Percentiles rank a stretch among this genome's conserved stretches.
Evolutionary conservation across 2,329 filamentous ascomycete genomes (phyloP).

Genomic region (Bertia moriformis): DNA sequence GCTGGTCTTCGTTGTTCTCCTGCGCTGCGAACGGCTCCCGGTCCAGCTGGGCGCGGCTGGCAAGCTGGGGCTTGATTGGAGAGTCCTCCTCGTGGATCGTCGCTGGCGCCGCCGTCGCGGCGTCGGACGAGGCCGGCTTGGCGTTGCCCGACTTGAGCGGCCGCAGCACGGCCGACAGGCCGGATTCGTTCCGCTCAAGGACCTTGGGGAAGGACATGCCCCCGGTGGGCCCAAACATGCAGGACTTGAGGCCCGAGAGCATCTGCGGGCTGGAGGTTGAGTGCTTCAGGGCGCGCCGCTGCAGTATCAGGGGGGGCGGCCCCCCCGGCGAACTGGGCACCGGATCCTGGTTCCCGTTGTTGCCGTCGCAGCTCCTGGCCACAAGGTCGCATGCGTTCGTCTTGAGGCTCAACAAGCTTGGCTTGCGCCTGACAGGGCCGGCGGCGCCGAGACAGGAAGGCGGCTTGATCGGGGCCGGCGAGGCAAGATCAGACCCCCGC

Average conservation of each 20-base stretch:
- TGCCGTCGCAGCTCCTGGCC: too few species aligned
- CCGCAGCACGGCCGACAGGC: constrained; percentile 40
- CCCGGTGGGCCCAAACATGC: constrained; percentile 43
- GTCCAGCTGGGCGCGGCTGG: constrained; percentile 41
- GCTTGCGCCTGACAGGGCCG: too few species aligned
- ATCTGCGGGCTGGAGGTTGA: constrained; percentile 56
- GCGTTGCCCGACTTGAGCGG: constrained; percentile 26
- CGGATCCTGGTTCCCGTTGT: constrained; percentile 33
- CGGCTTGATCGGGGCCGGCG: too few species aligned
- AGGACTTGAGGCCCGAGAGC: constrained; percentile 40
- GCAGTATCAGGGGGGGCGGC: constrained; percentile 37
- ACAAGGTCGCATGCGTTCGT: too few species aligned
- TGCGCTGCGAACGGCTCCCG: constrained; percentile 50
- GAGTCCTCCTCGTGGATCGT: constrained; percentile 39
- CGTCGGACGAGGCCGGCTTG: constrained; percentile 16
- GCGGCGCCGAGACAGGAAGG: too few species aligned
- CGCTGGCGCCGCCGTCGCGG: too few species aligned
- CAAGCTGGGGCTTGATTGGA: constrained; percentile 44
- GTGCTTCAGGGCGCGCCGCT: constrained; percentile 49
- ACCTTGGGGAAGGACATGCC: constrained; percentile 52
- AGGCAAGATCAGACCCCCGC: too few species aligned
- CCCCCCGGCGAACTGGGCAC: constrained; percentile 36
- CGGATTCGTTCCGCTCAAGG: constrained; percentile 41
- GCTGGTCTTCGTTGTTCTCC: constrained; percentile 65
- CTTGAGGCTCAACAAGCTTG: too few species aligned